Conservation (phyloP, 2,329 filamentous ascomycete genomes). For the Xylariaceae sp. region DNA sequence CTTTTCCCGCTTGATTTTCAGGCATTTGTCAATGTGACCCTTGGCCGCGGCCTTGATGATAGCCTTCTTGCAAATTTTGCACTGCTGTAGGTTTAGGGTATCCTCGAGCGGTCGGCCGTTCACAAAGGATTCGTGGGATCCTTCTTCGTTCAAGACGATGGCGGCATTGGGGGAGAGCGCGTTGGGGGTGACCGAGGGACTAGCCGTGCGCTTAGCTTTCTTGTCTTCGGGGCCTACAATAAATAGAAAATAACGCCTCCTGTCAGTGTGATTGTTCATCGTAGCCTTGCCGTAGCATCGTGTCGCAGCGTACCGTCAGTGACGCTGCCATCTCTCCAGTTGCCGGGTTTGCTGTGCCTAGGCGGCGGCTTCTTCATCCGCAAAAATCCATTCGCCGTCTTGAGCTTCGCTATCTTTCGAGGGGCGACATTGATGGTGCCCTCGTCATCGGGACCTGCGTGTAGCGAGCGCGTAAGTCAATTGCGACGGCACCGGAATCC, state of each 20-base stretch:
- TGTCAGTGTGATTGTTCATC: background rate
- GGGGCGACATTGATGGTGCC: slow-evolving; percentile 59
- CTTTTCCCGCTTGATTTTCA: slow-evolving; percentile 79
- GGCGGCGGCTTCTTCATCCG: slow-evolving; percentile 60
- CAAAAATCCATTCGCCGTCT: slow-evolving; percentile 43
- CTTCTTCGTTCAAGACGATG: slow-evolving; percentile 67
- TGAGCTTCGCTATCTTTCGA: slow-evolving; percentile 46
- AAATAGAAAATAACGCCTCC: background rate
- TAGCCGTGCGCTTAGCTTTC: slow-evolving; percentile 43
- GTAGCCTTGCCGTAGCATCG: background rate
- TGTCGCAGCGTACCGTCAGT: slow-evolving; percentile 49
- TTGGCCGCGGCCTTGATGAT: slow-evolving; percentile 70
- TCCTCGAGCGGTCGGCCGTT: slow-evolving; percentile 80
- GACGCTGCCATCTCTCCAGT: slow-evolving; percentile 64
- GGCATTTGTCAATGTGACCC: slow-evolving; percentile 75
- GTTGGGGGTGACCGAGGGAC: slow-evolving; percentile 37
- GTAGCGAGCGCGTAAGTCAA: slow-evolving; percentile 14
- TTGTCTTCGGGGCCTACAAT: slow-evolving; percentile 43
- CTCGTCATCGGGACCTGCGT: slow-evolving; percentile 45
- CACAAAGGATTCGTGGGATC: slow-evolving; percentile 70
- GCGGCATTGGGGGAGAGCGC: slow-evolving; percentile 48
- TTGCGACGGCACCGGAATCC: slow-evolving; percentile 1
- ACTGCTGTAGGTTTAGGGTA: slow-evolving; percentile 70
- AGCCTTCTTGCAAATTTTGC: slow-evolving; percentile 92
- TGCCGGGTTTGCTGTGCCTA: slow-evolving; percentile 61